These are phyloP conservation scores for Helichrysum umbraculigerum DNA, from an alignment of 129 eudicot genomes.

Conservation along the genomic window DNA sequence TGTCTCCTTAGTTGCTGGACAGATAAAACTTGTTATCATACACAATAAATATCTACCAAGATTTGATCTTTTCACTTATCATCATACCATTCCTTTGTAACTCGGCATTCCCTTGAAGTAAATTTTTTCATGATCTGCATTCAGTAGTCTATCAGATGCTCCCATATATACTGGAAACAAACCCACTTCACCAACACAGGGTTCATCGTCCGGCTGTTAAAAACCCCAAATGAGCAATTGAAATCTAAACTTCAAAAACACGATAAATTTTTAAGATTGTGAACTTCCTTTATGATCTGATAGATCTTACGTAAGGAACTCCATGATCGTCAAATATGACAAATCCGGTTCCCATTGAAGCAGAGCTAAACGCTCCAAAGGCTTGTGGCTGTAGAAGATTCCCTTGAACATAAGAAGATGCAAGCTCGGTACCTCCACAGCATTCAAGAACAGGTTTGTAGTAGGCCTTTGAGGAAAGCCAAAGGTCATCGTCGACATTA, in stretches of 20 bases:
- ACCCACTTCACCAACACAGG: slow-evolving; percentile 92
- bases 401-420: slow-evolving; percentile 73
- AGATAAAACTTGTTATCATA: not conserved
- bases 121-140: slow-evolving; percentile 79
- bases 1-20: slow-evolving; percentile 82
- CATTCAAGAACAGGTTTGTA: slow-evolving; percentile 87
- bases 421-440: slow-evolving; percentile 98
- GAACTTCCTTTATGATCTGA: slow-evolving; percentile 2
- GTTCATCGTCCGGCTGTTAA: slow-evolving; percentile 68
- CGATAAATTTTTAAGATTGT: not conserved
- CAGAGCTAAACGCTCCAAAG: slow-evolving; percentile 86
- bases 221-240: not conserved
- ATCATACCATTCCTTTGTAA: slow-evolving; percentile 86
- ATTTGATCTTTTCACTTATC: not conserved
- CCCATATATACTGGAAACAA: slow-evolving; percentile 73
- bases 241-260: not conserved
- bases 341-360: slow-evolving; percentile 72
- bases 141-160: slow-evolving; percentile 79
- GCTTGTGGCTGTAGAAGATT: slow-evolving; percentile 85
- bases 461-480: slow-evolving; percentile 87
- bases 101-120: slow-evolving; percentile 96
- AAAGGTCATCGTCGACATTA: slow-evolving; percentile 89
- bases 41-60: too few species aligned
- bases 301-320: slow-evolving; percentile 64
- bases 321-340: slow-evolving; percentile 79